Conservation (phyloP, 1,284 basidiomycete genomes). For the Ceratobasidium sp. region DNA sequence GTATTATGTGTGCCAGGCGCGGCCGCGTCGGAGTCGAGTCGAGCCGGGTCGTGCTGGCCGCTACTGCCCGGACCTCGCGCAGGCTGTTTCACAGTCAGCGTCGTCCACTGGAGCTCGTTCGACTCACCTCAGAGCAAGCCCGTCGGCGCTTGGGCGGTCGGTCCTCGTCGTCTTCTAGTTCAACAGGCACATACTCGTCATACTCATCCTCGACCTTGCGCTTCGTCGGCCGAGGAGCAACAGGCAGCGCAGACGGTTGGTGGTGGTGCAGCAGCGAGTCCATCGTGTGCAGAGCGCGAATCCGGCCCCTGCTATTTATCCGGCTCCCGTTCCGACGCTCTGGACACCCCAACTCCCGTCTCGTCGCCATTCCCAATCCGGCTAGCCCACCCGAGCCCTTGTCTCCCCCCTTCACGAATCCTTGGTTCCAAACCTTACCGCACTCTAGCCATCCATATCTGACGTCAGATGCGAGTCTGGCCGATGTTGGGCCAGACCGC, state of each 20-base stretch:
- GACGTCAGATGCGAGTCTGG: too few species aligned
- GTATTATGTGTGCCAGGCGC: slow-evolving; percentile 9
- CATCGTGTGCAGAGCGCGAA: slow-evolving; percentile 6
- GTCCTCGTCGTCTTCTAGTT: slow-evolving; percentile 13
- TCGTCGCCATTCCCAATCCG: slow-evolving; percentile 4
- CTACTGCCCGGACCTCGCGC: slow-evolving; percentile 21
- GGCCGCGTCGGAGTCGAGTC: slow-evolving; percentile 34
- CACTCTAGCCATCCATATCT: background rate
- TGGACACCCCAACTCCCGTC: slow-evolving; percentile 11
- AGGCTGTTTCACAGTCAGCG: slow-evolving; percentile 18
- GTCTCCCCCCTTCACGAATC: background rate
- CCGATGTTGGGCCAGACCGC: too few species aligned
- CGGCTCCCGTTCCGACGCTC: slow-evolving; percentile 1
- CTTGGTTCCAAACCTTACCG: background rate
- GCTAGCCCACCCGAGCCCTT: background rate
- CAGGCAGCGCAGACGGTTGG: background rate
- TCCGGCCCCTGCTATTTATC: background rate
- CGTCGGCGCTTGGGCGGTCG: slow-evolving; percentile 34
- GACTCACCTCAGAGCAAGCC: slow-evolving; percentile 34
- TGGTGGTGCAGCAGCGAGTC: slow-evolving; percentile 16
- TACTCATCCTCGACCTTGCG: slow-evolving; percentile 21
- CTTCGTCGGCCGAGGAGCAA: slow-evolving; percentile 9
- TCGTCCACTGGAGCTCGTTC: background rate
- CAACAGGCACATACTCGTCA: background rate
- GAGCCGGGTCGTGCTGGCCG: slow-evolving; percentile 1